A percentile compares a stretch with the other conserved stretches of the same genome.
phyloP scores from a whole-genome alignment of 176 grass and related monocot species.

The Zea luxurians region DNA sequence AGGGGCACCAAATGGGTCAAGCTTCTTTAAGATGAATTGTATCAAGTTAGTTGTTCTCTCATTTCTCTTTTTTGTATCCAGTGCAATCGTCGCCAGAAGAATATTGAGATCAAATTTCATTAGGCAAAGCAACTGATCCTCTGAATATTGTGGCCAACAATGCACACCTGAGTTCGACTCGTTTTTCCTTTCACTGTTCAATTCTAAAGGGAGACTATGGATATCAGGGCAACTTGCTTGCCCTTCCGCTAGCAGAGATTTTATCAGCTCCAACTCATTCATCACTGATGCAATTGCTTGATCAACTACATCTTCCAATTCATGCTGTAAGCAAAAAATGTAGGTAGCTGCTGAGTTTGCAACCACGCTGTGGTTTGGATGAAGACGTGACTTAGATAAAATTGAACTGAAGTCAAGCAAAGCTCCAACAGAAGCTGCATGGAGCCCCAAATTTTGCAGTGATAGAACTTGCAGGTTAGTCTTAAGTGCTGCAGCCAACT shows the following conservation, averaged over 20 bases:
- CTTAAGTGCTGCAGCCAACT: constrained; percentile 68
- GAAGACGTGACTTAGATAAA: constrained; percentile 74
- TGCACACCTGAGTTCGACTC: constrained; percentile 26
- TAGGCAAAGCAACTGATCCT: constrained; percentile 80
- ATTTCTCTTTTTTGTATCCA: constrained; percentile 51
- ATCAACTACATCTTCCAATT: constrained; percentile 61
- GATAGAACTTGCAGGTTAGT: constrained; percentile 84
- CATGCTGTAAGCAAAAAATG: constrained; percentile 83
- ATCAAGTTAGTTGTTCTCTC: constrained; percentile 56
- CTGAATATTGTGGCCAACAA: constrained; percentile 44
- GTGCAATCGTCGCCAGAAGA: constrained; percentile 62
- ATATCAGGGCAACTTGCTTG: constrained; percentile 47
- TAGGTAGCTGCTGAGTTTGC: constrained; percentile 67
- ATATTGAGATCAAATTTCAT: constrained; percentile 89
- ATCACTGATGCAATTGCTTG: constrained; percentile 65
- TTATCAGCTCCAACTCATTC: constrained; percentile 76
- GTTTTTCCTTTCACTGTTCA: constrained; percentile 32
- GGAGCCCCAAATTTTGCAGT: constrained; percentile 64
- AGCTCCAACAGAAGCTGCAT: constrained; percentile 58
- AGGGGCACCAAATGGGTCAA: constrained; percentile 68
- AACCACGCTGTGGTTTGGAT: constrained; percentile 78
- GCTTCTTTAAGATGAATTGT: constrained; percentile 71
- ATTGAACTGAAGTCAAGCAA: constrained; percentile 64
- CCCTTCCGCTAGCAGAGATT: constrained; percentile 60
- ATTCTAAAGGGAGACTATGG: constrained; percentile 43